Evolutionary conservation across 164 flowering plant genomes (phyloP).

Genomic region (Nymphaea colorata): DNA sequence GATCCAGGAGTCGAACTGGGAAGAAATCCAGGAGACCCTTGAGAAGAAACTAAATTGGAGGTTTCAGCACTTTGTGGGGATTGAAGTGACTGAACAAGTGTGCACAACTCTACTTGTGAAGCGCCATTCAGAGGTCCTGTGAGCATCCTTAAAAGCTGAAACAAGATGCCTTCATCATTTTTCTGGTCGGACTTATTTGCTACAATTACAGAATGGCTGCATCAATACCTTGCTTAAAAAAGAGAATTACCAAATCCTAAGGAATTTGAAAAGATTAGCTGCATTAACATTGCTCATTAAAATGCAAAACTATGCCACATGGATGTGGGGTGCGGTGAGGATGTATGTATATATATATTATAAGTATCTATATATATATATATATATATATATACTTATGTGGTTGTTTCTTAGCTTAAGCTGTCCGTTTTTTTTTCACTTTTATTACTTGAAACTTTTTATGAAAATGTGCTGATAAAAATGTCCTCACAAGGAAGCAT

Average conservation of each 20-base stretch:
- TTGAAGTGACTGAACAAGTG: constrained; percentile 16
- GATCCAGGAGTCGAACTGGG: constrained; percentile 4
- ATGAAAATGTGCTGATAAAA: too few relatives aligned
- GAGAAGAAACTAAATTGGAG: constrained; percentile 11
- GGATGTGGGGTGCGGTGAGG: too few relatives aligned
- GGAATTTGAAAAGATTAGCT: neutral
- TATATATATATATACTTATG: too few relatives aligned
- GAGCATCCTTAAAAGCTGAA: constrained; percentile 37
- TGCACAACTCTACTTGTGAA: constrained; percentile 20
- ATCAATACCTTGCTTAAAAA: neutral
- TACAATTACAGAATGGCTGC: constrained; percentile 13
- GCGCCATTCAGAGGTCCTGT: constrained; percentile 15
- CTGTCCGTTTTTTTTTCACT: too few relatives aligned
- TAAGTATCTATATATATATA: too few relatives aligned
- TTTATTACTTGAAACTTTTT: too few relatives aligned
- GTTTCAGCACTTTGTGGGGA: constrained; percentile 13
- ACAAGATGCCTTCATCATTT: constrained; percentile 41
- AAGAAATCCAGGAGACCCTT: constrained; percentile 13
- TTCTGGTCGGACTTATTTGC: constrained; percentile 27
- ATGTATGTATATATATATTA: too few relatives aligned
- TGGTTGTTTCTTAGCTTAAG: too few relatives aligned
- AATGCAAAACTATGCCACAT: neutral
- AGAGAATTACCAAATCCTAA: neutral
- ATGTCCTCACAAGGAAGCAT: too few relatives aligned
- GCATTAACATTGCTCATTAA: neutral